Conservation (phyloP, 306 rosid genomes). For the Casuarina cunninghamiana region DNA sequence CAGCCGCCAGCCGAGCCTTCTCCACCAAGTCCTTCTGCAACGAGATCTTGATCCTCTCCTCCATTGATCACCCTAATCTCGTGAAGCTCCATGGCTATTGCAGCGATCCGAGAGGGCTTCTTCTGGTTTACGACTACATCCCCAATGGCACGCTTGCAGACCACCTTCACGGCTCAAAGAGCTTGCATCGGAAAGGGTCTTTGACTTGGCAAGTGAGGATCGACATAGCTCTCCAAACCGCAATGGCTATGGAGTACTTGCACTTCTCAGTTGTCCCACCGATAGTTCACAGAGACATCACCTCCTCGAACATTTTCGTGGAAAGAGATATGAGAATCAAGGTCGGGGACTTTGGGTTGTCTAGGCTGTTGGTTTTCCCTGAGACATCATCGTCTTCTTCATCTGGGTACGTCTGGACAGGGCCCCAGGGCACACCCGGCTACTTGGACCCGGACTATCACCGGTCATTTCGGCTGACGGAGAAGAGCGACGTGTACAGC, state of each 20-base stretch:
- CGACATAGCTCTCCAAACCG: conserved; percentile 79
- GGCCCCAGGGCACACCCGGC: conserved; percentile 97
- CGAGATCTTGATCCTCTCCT: conserved; percentile 85
- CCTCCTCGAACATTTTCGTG: conserved; percentile 73
- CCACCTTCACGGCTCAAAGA: conserved; percentile 66
- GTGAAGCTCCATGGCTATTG: conserved; percentile 95
- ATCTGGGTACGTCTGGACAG: conserved; percentile 82
- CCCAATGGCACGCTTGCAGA: conserved; percentile 91
- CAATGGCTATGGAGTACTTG: conserved; percentile 89
- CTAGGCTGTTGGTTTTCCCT: conserved; percentile 63
- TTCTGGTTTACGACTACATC: conserved; percentile 78
- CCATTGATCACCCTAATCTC: conserved; percentile 78
- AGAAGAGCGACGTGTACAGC: conserved; percentile 95
- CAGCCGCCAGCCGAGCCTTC: conserved; percentile 48
- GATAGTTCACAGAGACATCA: conserved; percentile 88
- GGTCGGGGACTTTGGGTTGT: conserved; percentile 95
- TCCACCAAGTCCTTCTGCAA: conserved; percentile 85
- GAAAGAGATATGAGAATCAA: conserved; percentile 89
- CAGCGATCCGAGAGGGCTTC: conserved; percentile 82
- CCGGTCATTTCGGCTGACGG: conserved; percentile 84
- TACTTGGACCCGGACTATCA: conserved; percentile 95
- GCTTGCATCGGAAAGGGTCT: conserved; percentile 36
- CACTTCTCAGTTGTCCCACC: conserved; percentile 79
- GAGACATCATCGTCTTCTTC: conserved; percentile 47
- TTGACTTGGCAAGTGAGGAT: conserved; percentile 73